A percentile compares a stretch with the other conserved stretches of the same genome.
phyloP scores from a whole-genome alignment of 768 basidiomycete species.

The Tricholoma furcatifolium region DNA sequence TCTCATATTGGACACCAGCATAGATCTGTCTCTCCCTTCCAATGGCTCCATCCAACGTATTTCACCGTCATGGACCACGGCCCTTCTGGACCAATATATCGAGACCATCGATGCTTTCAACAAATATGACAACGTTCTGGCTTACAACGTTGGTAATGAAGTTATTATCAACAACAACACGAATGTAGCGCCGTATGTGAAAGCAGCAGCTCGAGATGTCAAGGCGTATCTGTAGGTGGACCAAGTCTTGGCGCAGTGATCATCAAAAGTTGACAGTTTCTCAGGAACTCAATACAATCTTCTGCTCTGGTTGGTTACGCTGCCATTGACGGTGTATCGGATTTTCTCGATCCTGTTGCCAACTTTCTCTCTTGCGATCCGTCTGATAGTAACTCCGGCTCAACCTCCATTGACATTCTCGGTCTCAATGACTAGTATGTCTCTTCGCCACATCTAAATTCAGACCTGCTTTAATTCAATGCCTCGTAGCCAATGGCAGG shows the following conservation, averaged over 20 bases:
- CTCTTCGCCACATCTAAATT: conserved; percentile 1
- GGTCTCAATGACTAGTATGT: conserved; percentile 87
- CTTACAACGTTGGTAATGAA: conserved; percentile 91
- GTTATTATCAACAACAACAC: conserved; percentile 56
- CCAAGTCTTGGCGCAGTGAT: background rate
- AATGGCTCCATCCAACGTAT: conserved; percentile 83
- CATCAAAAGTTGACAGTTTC: background rate
- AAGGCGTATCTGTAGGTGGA: conserved; percentile 78
- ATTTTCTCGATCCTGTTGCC: conserved; percentile 67
- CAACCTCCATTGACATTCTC: conserved; percentile 76
- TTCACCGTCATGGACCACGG: conserved; percentile 77
- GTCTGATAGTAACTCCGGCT: conserved; percentile 47
- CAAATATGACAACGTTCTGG: conserved; percentile 88
- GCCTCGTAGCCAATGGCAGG: conserved; percentile 77
- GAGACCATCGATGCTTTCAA: conserved; percentile 75
- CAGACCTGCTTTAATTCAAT: background rate
- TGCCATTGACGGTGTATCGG: conserved; percentile 70
- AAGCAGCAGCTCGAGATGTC: conserved; percentile 87
- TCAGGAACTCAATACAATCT: conserved; percentile 62
- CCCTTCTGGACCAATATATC: conserved; percentile 76
- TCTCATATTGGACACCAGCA: conserved; percentile 38
- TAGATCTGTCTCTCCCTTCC: conserved; percentile 82
- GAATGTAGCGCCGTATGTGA: conserved; percentile 73
- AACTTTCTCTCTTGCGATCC: conserved; percentile 80
- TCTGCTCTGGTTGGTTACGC: conserved; percentile 79